phyloP scores from a whole-genome alignment of 305 asterid species.

The Solanum aculeatissimum region DNA sequence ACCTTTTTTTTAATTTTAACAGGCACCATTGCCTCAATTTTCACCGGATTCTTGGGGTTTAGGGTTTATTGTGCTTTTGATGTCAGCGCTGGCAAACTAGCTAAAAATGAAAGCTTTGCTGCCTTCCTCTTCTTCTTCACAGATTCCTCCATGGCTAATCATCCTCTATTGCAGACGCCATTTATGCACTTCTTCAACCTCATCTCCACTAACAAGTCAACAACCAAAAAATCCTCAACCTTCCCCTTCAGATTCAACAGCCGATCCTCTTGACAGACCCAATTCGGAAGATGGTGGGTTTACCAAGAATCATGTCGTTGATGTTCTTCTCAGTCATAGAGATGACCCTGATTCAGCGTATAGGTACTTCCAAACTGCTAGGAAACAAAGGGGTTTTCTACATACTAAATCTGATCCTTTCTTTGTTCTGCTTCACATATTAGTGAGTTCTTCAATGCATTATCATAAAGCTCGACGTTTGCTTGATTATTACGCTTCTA shows the following conservation, averaged over 20 bases:
- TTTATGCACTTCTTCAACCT: background rate
- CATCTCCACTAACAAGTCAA: background rate
- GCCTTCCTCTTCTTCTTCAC: background rate
- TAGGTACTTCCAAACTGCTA: constrained; percentile 28
- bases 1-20: no score
- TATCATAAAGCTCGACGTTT: constrained; percentile 19
- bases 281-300: constrained; percentile 4
- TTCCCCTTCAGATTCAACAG: background rate
- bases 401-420: constrained; percentile 44
- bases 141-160: background rate
- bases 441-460: constrained; percentile 34
- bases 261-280: background rate
- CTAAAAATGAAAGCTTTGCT: background rate
- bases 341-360: constrained; percentile 54
- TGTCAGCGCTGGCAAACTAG: background rate
- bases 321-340: constrained; percentile 32
- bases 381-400: constrained; percentile 26
- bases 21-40: no score
- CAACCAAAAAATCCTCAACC: background rate
- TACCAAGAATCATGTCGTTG: constrained; percentile 17
- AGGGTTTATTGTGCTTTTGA: background rate
- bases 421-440: constrained; percentile 57
- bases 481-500: constrained; percentile 20
- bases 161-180: background rate
- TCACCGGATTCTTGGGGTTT: background rate